Evolutionary conservation across 371 early-diverging fungal species (phyloP).

Genomic region (Rhizopus arrhizus): DNA sequence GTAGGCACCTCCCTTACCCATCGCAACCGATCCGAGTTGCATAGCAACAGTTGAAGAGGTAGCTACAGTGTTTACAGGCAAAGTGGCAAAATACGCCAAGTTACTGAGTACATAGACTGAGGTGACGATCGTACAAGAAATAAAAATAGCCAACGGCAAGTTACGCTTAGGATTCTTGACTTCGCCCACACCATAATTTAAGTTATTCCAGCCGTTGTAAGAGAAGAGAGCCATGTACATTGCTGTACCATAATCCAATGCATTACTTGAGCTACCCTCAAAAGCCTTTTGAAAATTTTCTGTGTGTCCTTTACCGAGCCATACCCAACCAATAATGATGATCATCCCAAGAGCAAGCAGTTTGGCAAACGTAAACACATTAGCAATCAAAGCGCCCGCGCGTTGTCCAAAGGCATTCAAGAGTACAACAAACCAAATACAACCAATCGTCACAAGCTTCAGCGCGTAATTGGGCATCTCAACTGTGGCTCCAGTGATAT

Average conservation of each 20-base stretch:
- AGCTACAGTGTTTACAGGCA: constrained; percentile 39
- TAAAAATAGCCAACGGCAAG: constrained; percentile 58
- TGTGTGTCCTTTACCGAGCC: constrained; percentile 36
- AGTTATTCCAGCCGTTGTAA: constrained; percentile 64
- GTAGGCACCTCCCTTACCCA: constrained; percentile 55
- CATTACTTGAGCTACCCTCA: constrained; percentile 40
- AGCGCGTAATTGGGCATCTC: constrained; percentile 32
- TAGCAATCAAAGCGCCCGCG: constrained; percentile 31
- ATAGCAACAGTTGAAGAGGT: constrained; percentile 39
- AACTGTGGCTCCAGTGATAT: constrained; percentile 8
- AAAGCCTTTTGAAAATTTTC: constrained; percentile 42
- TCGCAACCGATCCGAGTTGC: constrained; percentile 53
- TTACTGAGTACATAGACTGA: constrained; percentile 60
- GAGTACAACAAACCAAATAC: constrained; percentile 40
- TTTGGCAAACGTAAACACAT: constrained; percentile 36
- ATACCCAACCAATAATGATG: constrained; percentile 44
- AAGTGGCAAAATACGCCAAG: constrained; percentile 60
- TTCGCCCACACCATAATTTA: constrained; percentile 67
- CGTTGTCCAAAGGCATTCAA: constrained; percentile 42
- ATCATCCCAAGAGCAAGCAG: constrained; percentile 43
- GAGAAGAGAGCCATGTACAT: constrained; percentile 67
- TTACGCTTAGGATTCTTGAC: constrained; percentile 56
- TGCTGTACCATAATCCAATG: constrained; percentile 60
- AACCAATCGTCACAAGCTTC: constrained; percentile 38
- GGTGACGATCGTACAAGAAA: constrained; percentile 55